Evolutionary conservation across 2,329 filamentous ascomycete genomes (phyloP).

Genomic region (Uncinocarpus reesii): DNA sequence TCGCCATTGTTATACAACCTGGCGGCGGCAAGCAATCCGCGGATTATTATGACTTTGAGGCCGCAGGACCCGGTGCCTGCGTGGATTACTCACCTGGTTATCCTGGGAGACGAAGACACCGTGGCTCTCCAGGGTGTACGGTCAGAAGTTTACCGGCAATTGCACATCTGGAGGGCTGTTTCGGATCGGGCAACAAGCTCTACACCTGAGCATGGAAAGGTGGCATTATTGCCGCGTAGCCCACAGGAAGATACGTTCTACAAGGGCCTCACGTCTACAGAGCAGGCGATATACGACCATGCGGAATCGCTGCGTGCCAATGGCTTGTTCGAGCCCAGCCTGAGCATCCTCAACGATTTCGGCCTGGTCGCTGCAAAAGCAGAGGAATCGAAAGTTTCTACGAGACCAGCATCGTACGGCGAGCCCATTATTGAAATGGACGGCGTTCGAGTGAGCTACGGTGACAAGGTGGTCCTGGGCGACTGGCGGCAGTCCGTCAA

Average conservation of each 20-base stretch:
- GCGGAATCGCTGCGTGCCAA: constrained; percentile 5
- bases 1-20: constrained; percentile 60
- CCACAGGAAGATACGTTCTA: constrained; percentile 8
- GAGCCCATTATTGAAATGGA: constrained; percentile 78
- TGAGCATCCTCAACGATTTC: constrained; percentile 13
- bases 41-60: constrained; percentile 65
- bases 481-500: constrained; percentile 60
- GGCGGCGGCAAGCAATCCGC: constrained; percentile 55
- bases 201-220: constrained; percentile 20
- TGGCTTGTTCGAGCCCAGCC: constrained; percentile 17
- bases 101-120: constrained; percentile 57
- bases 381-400: neutral
- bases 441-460: constrained; percentile 72
- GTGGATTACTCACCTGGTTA: constrained; percentile 80
- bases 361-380: constrained; percentile 3
- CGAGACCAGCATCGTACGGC: constrained; percentile 30
- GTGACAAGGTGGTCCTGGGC: constrained; percentile 64
- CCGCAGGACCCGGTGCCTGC: constrained; percentile 79
- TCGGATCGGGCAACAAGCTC: constrained; percentile 10
- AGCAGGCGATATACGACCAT: constrained; percentile 14
- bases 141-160: constrained; percentile 44
- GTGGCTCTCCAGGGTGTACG: constrained; percentile 58
- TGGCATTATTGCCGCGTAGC: constrained; percentile 22
- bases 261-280: constrained; percentile 11
- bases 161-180: constrained; percentile 26